Evolutionary conservation across 768 basidiomycete genomes (phyloP), one percentile per base, ranked within the genome.

Genomic region (Suillus alpinus): DNA sequence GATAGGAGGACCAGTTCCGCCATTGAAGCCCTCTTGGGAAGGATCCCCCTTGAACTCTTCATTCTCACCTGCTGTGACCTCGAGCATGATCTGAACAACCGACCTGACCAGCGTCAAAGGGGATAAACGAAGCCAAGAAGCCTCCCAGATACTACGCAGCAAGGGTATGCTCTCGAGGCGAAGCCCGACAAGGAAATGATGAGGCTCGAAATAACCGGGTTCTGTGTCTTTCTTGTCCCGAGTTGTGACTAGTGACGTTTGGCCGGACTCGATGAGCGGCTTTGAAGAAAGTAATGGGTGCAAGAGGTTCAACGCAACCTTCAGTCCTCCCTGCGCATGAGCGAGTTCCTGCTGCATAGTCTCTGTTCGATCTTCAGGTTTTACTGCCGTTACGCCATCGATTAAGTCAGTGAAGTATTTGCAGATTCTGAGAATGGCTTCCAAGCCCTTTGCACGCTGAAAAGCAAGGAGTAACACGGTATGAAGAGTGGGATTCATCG

Each of bases 111-210:
- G 81, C 57, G 84, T 82, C 18, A 91, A 76, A 4, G 94, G 94
- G 0, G 90, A 85, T 4, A 83, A 81, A 29, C 85, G 77, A 0
- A 98, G 79, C 95, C 96, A 98, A 1, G 82, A 68, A 4, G 94
- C 84, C 59, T 87, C 81, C 97, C 97, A 98, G 20, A 95, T 78
- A 7, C 80, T 79, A 32, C 76, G 79, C 14, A 92, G 66, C 13
- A 91, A 70, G 0, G 94, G 92, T 23, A 94, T 75, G 23, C 87
- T 79, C 2, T 84, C 81, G 32, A 86, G 73, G 40, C 97, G 87
- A 61, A 96, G 78, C 61, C 82, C 86, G 65, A 98, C 88, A 56
- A 98, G 82, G 73, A 97, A 92, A 68, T 92, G 90, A 69, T 89
- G 86, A 0, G 93, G 84, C 66, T 94, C 91, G 62, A 96, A 95